Percentiles rank a stretch among this genome's conserved stretches.
Conservation (phyloP, 1,284 basidiomycete species). For the Ustilago tritici region DNA sequence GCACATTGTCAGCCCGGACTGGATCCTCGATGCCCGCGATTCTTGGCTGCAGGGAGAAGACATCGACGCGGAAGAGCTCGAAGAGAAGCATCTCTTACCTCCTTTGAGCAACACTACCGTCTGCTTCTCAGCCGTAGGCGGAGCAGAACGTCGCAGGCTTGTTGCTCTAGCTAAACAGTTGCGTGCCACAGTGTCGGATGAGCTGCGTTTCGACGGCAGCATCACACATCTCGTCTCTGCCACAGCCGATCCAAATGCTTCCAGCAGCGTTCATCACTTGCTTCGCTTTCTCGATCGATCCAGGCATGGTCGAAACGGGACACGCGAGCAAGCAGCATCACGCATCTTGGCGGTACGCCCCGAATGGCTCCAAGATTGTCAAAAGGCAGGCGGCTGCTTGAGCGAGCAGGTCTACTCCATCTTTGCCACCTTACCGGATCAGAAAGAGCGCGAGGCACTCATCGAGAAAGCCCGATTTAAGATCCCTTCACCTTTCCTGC, state of each 20-base stretch:
- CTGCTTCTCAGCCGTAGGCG: slow-evolving; percentile 73
- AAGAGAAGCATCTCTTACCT: slow-evolving; percentile 75
- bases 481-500: slow-evolving; percentile 43
- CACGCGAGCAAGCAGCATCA: slow-evolving; percentile 74
- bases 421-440: slow-evolving; percentile 29
- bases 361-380: slow-evolving; percentile 86
- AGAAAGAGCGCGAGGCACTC: slow-evolving; percentile 19
- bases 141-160: slow-evolving; percentile 30
- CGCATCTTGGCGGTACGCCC: slow-evolving; percentile 82
- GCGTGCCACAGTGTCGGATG: slow-evolving; percentile 43
- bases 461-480: slow-evolving; percentile 32
- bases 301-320: slow-evolving; percentile 76
- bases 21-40: slow-evolving; percentile 78
- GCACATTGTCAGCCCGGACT: slow-evolving; percentile 79
- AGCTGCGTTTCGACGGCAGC: slow-evolving; percentile 68
- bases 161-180: slow-evolving; percentile 38
- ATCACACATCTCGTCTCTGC: slow-evolving; percentile 70
- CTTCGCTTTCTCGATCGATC: slow-evolving; percentile 46
- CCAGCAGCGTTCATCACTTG: slow-evolving; percentile 69
- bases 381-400: slow-evolving; percentile 75
- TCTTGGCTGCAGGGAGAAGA: slow-evolving; percentile 82
- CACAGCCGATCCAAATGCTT: slow-evolving; percentile 75
- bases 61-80: slow-evolving; percentile 76
- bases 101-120: slow-evolving; percentile 77
- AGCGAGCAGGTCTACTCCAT: slow-evolving; percentile 57